phyloP scores from a whole-genome alignment of 2,329 filamentous ascomycete species.

The Fusarium abutilonis region DNA sequence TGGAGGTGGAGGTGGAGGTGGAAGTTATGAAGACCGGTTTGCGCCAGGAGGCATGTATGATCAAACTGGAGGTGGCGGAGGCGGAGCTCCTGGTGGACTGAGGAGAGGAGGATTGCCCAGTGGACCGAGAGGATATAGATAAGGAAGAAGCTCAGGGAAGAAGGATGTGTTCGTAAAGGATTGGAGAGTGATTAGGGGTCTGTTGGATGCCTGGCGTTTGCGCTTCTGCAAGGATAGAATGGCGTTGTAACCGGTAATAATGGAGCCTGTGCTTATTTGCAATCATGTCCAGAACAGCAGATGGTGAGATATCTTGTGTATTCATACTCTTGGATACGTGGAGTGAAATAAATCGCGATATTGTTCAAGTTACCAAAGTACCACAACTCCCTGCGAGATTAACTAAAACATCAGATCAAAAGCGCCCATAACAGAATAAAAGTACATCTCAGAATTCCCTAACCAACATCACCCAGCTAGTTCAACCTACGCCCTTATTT shows the following conservation, averaged over 20 bases:
- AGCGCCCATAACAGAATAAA: slow-evolving; percentile 17
- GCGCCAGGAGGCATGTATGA: slow-evolving; percentile 59
- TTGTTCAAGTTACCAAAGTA: slow-evolving; percentile 2
- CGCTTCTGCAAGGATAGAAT: slow-evolving; percentile 35
- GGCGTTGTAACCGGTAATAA: slow-evolving; percentile 40
- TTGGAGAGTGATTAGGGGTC: background rate
- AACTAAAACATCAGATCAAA: background rate
- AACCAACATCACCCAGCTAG: background rate
- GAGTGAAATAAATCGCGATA: slow-evolving; percentile 1
- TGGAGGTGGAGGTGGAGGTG: slow-evolving; percentile 46
- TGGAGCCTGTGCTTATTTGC: slow-evolving; percentile 14
- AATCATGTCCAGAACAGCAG: background rate
- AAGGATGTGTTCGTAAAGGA: background rate
- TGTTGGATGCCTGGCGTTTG: slow-evolving; percentile 29
- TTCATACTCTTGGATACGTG: background rate
- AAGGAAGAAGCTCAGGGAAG: background rate
- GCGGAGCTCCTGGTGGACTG: slow-evolving; percentile 44
- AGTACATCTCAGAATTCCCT: slow-evolving; percentile 17
- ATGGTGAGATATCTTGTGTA: slow-evolving; percentile 7
- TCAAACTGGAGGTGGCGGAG: slow-evolving; percentile 49
- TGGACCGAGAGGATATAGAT: slow-evolving; percentile 56
- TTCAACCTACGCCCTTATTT: slow-evolving; percentile 31
- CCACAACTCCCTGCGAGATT: slow-evolving; percentile 33
- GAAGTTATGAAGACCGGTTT: slow-evolving; percentile 59
- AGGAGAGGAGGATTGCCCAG: slow-evolving; percentile 57